A percentile compares a stretch with the other conserved stretches of the same genome.
Conservation (phyloP, 306 rosid genomes). For the Adenanthera pavonina region DNA sequence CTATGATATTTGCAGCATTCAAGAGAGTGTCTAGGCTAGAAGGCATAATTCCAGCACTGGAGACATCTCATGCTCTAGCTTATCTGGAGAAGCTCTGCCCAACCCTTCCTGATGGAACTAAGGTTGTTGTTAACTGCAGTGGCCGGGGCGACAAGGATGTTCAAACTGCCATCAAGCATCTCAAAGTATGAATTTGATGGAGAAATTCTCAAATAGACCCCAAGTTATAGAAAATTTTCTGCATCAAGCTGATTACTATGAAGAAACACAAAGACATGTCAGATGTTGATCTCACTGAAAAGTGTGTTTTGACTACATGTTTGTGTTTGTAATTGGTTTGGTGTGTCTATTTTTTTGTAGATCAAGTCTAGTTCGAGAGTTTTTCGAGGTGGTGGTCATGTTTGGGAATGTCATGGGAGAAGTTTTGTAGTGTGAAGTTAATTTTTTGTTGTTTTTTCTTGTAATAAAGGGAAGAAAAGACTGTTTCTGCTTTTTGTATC, state of each 20-base stretch:
- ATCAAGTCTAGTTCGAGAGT: neutral
- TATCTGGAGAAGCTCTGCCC: conserved; percentile 87
- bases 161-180: conserved; percentile 74
- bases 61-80: conserved; percentile 96
- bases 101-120: conserved; percentile 67
- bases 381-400: neutral
- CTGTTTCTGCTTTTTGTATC: neutral
- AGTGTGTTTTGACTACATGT: neutral
- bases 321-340: neutral
- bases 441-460: neutral
- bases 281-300: neutral
- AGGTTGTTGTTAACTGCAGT: conserved; percentile 88
- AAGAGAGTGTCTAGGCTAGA: conserved; percentile 74
- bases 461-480: neutral
- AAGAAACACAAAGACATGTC: neutral
- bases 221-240: neutral
- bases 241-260: neutral
- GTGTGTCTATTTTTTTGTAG: neutral
- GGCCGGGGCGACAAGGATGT: conserved; percentile 99
- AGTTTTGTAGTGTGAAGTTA: neutral
- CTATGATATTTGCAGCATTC: conserved; percentile 65
- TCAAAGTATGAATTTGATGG: conserved; percentile 55
- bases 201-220: neutral
- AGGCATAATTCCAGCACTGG: conserved; percentile 96
- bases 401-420: neutral